Evolutionary conservation across 371 early-diverging fungal species (phyloP).

Genomic region (Quaeritorhiza haematococci): DNA sequence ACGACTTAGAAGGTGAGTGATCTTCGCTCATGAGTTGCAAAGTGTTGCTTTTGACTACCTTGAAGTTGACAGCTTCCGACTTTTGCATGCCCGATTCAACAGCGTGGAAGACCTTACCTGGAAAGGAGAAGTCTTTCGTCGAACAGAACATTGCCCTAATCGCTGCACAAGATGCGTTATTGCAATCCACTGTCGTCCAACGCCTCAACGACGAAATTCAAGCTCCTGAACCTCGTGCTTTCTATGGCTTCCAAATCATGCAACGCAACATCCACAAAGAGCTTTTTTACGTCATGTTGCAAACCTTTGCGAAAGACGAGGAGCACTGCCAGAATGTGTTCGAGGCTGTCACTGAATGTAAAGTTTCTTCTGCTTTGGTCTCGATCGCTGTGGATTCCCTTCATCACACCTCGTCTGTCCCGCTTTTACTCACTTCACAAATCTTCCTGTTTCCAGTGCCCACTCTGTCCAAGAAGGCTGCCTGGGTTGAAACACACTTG

Average conservation of each 20-base stretch:
- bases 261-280: constrained; percentile 39
- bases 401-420: background rate
- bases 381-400: background rate
- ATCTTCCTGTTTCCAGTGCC: constrained; percentile 19
- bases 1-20: constrained; percentile 30
- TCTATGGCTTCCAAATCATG: constrained; percentile 44
- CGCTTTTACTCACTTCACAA: background rate
- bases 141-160: constrained; percentile 7
- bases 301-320: constrained; percentile 13
- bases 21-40: background rate
- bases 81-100: background rate
- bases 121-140: constrained; percentile 22
- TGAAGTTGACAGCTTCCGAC: background rate
- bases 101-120: constrained; percentile 18
- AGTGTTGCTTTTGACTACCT: background rate
- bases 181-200: background rate
- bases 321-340: constrained; percentile 17
- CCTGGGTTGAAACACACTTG: constrained; percentile 32
- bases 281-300: constrained; percentile 24
- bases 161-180: background rate
- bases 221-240: constrained; percentile 39
- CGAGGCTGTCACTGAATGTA: constrained; percentile 8
- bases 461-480: constrained; percentile 9
- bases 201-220: constrained; percentile 33
- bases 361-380: background rate